Evolutionary conservation across 148 eudicot genomes (phyloP), one percentile per base, ranked within the genome.

Genomic region (Simmondsia chinensis): DNA sequence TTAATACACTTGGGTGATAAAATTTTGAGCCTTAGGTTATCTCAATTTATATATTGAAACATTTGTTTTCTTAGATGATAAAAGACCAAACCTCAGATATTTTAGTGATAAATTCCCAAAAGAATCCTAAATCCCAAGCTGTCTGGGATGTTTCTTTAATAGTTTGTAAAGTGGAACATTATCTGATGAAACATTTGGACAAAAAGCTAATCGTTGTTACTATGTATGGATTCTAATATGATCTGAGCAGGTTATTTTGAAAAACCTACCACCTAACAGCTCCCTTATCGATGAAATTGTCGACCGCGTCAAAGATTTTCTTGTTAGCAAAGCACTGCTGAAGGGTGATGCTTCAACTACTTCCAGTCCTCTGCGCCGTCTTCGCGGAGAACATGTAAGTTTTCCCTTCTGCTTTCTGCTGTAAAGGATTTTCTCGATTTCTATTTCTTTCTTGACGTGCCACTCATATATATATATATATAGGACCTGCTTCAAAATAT

Each of bases 211-310:
- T n/a, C n/a, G n/a, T n/a, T n/a, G n/a, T n/a, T n/a, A n/a, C n/a
- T n/a, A n/a, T n/a, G n/a, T n/a, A n/a, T n/a, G n/a, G n/a, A n/a
- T n/a, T n/a, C n/a, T n/a, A n/a, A n/a, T n/a, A n/a, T n/a, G n/a
- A 34, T 46, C 37, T 50, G 52, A 26, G 52, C 82, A 91, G 99
- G 95, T 86, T 39, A 50, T 79, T 60, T 75, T 91, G 13, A 91
- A 91, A 68, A 85, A 82, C 65, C 66, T 91, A 35, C 99, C 99
- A 33, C 99, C 99, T 46, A 91, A 65, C 54, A 91, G 86, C 56
- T 68, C 94, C 30, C 93, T 91, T 54, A 82, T 91, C 40, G 80
- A 77, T 29, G 99, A 85, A 68, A 85, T 91, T 33, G 56, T 86
- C 77, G 99, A 91, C 27, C 77, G 83, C 33, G 94, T 91, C 15